phyloP scores from a whole-genome alignment of 164 flowering plant species.

The Aristolochia californica region DNA sequence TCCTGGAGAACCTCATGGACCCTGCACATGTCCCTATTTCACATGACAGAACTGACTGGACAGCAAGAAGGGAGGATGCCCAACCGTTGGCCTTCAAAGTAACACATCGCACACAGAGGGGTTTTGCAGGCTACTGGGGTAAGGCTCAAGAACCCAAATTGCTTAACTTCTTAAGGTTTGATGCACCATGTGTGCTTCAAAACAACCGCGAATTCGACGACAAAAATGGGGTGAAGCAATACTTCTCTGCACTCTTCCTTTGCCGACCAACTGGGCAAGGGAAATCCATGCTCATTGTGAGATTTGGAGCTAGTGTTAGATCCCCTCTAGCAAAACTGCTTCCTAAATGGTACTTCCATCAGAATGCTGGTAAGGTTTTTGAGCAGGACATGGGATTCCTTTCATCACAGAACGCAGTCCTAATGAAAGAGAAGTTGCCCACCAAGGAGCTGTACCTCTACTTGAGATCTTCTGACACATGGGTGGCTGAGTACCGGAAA shows the following conservation, averaged over 20 bases:
- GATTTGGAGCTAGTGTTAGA: constrained; percentile 65
- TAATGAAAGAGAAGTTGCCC: constrained; percentile 74
- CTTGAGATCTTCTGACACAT: constrained; percentile 73
- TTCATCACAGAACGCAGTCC: constrained; percentile 83
- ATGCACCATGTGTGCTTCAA: constrained; percentile 88
- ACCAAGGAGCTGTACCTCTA: constrained; percentile 68
- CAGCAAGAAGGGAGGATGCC: constrained; percentile 86
- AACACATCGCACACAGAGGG: constrained; percentile 59
- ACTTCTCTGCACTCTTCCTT: constrained; percentile 72
- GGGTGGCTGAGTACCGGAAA: constrained; percentile 86
- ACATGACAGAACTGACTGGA: constrained; percentile 84
- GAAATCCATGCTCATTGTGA: no score
- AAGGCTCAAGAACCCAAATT: constrained; percentile 29
- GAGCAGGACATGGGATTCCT: constrained; percentile 99
- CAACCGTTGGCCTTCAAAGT: constrained; percentile 64
- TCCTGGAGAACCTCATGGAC: constrained; percentile 98
- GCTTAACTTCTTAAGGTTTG: constrained; percentile 56
- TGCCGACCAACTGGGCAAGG: constrained; percentile 92
- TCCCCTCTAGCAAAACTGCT: constrained; percentile 32
- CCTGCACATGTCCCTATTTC: constrained; percentile 98
- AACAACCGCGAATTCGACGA: constrained; percentile 64
- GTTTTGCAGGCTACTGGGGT: constrained; percentile 95
- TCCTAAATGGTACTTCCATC: constrained; percentile 88
- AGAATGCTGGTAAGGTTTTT: constrained; percentile 85
- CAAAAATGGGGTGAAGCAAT: constrained; percentile 51